Conservation (phyloP, 108 stramenopile genomes). For the Pseudonitzschia multistriata region DNA sequence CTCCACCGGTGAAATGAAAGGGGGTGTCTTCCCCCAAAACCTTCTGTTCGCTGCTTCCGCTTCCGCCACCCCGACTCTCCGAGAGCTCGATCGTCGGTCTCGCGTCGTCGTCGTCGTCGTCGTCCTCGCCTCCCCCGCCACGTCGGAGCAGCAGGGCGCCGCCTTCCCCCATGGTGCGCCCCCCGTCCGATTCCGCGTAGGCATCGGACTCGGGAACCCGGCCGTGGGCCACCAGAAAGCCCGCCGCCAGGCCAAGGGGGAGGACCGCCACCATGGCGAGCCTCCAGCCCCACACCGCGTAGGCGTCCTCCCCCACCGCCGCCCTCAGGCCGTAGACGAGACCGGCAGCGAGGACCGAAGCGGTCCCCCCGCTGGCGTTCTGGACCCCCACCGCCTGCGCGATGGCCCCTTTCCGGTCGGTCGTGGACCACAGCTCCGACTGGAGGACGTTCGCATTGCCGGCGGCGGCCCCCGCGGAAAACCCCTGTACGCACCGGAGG, state of each 20-base stretch:
- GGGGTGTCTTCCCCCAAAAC: background rate
- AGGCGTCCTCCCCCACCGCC: background rate
- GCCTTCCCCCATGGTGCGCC: too few species aligned
- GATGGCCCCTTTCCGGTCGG: constrained; percentile 9
- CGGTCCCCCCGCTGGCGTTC: constrained; percentile 11
- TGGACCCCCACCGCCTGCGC: constrained; percentile 21
- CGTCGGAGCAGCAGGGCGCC: too few species aligned
- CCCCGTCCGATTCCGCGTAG: background rate
- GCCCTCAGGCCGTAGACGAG: constrained; percentile 13
- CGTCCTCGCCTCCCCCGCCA: background rate
- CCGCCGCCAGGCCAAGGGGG: constrained; percentile 8
- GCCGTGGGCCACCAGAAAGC: background rate
- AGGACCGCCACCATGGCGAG: constrained; percentile 5
- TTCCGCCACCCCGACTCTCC: background rate
- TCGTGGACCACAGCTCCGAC: constrained; percentile 8
- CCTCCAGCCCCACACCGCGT: constrained; percentile 18
- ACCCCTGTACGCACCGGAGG: constrained; percentile 15
- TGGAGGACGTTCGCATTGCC: constrained; percentile 20
- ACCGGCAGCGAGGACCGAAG: constrained; percentile 12
- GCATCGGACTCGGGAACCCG: constrained; percentile 4
- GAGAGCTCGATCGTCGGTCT: background rate
- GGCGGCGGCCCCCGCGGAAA: constrained; percentile 22
- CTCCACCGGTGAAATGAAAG: background rate
- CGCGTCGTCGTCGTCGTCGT: background rate
- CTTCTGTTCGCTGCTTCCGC: background rate